These are phyloP conservation scores for Lumnitzera racemosa DNA, from an alignment of 345 rosid genomes.

Conservation along the genomic window DNA sequence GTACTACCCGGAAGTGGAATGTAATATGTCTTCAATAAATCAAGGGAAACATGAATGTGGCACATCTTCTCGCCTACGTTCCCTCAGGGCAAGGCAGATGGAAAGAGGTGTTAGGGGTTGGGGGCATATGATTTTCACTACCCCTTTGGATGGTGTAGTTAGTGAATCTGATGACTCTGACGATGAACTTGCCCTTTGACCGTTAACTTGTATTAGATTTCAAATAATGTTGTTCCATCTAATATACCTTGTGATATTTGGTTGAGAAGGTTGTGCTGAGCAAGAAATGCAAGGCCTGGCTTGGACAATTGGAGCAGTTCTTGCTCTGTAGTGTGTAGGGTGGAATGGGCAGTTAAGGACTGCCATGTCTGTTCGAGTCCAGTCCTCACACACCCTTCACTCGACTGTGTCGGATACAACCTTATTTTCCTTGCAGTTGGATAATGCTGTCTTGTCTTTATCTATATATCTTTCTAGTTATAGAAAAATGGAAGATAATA, in stretches of 20 bases:
- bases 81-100: constrained; percentile 14
- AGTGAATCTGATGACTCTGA: constrained; percentile 14
- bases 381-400: neutral
- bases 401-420: constrained; percentile 12
- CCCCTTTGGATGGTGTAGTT: constrained; percentile 7
- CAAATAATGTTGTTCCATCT: too few species aligned
- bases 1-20: constrained; percentile 13
- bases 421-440: constrained; percentile 1
- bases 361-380: constrained; percentile 38
- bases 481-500: too few species aligned
- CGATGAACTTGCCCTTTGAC: constrained; percentile 9
- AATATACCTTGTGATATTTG: constrained; percentile 21
- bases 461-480: neutral
- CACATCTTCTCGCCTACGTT: constrained; percentile 8
- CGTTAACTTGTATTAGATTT: neutral
- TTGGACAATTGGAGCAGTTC: constrained; percentile 18
- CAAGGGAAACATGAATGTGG: neutral
- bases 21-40: neutral
- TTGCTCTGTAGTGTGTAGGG: constrained; percentile 12
- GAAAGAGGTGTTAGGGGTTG: constrained; percentile 28
- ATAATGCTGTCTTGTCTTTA: neutral
- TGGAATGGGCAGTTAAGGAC: constrained; percentile 43
- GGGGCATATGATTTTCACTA: constrained; percentile 19
- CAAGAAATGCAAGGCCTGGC: constrained; percentile 42
- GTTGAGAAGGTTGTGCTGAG: constrained; percentile 68